Base-by-base conservation (phyloP, 2,329 filamentous ascomycete genomes). In the Calonectria pauciramosa region DNA sequence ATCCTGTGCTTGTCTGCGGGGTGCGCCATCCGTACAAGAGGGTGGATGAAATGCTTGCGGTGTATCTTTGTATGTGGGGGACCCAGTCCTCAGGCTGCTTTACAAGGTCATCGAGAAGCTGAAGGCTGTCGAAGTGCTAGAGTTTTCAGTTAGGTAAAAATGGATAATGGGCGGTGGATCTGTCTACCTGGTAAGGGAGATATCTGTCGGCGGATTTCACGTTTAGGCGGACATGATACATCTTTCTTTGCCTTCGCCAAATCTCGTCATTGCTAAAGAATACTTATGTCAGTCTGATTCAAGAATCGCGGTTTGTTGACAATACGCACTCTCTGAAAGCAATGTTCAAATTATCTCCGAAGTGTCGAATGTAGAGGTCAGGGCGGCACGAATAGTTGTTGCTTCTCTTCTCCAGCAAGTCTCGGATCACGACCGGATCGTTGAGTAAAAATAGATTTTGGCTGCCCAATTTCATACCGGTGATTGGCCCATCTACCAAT, bases 351-450 rank as follows among this genome's bases (percentile, higher is more conserved):
- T 68, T 68, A 20, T 68, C 65, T 6, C 65, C 65, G 23, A 68
- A 68, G 13, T 68, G 65, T 32, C 65, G 32, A 41, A 51, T 51
- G 10, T 68, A 68, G 14, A 68, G 34, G n/a, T 68, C 65, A 7
- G 65, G 65, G 11, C 65, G 65, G n/a, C 65, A 68, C 2, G 65
- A 68, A n/a, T 68, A 68, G 6, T 68, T 68, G 13, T 68, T 68
- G 34, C 65, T 68, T n/a, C 65, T 51, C 8, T 68, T 68, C 26
- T 68, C 65, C 6, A 68, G 34, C n/a, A 68, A 32, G 18, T 68
- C 49, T n/a, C 65, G 49, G 34, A 68, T 56, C 20, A 68, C 65
- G 13, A 1, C 34, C 2, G 65, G 65, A 14, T 68, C 65, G 23
- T 68, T 68, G 2, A 68, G 47, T 1, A 68, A 23, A 32, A 68